These are phyloP conservation scores for Arthrobotrys entomopaga DNA, from an alignment of 2,329 filamentous ascomycete genomes.

Conservation along the genomic window DNA sequence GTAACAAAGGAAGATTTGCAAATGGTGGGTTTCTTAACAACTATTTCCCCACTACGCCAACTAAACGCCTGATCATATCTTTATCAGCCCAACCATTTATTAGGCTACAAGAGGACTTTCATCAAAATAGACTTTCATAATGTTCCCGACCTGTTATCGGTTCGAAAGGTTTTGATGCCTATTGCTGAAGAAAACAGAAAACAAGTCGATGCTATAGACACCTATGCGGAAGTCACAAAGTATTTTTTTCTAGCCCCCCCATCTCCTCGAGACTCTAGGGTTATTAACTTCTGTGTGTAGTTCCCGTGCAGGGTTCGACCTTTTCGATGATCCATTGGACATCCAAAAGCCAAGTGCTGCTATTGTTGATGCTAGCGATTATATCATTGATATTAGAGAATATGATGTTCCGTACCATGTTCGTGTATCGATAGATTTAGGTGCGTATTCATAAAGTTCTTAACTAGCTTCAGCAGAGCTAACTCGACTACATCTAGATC, in stretches of 20 bases:
- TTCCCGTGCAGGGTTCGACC: slow-evolving; percentile 84
- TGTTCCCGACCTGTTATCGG: slow-evolving; percentile 84
- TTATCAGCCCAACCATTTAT: slow-evolving; percentile 80
- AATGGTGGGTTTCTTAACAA: slow-evolving; percentile 66
- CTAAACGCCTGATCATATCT: slow-evolving; percentile 4
- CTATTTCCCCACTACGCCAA: slow-evolving; percentile 48
- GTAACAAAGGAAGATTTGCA: slow-evolving; percentile 92
- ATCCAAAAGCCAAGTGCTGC: slow-evolving; percentile 75
- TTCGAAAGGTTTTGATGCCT: slow-evolving; percentile 83
- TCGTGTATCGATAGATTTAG: slow-evolving; percentile 94
- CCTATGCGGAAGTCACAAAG: slow-evolving; percentile 95
- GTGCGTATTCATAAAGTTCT: slow-evolving; percentile 64
- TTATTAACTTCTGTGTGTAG: slow-evolving; percentile 63
- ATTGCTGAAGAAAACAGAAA: slow-evolving; percentile 97
- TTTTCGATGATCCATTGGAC: slow-evolving; percentile 92
- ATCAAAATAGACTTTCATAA: slow-evolving; percentile 88
- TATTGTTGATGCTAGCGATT: slow-evolving; percentile 91
- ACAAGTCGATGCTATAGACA: slow-evolving; percentile 95
- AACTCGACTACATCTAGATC: slow-evolving; percentile 69
- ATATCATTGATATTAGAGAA: slow-evolving; percentile 97
- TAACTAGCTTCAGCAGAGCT: background rate
- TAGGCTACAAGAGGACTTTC: slow-evolving; percentile 89
- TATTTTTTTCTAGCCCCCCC: slow-evolving; percentile 64
- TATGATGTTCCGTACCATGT: slow-evolving; percentile 99
- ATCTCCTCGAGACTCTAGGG: background rate